Conservation (phyloP, 1,284 basidiomycete genomes). For the Apiotrichum sp. region DNA sequence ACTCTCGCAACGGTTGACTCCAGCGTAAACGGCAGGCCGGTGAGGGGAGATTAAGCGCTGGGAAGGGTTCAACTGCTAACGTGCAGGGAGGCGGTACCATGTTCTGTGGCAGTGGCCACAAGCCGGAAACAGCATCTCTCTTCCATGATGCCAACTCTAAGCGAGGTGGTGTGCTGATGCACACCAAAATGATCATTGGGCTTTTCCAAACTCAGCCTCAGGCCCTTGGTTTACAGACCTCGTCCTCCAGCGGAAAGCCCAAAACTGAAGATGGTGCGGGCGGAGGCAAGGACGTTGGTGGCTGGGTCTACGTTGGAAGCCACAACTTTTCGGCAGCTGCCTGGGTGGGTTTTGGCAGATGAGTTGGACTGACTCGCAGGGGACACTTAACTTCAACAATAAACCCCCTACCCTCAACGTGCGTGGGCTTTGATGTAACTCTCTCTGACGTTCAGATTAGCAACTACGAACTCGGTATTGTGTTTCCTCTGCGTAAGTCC, state of each 20-base stretch:
- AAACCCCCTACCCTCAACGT: conserved; percentile 25
- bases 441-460: conserved; percentile 9
- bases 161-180: conserved; percentile 44
- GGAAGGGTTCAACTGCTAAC: conserved; percentile 5
- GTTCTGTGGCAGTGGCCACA: conserved; percentile 37
- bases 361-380: conserved; percentile 21
- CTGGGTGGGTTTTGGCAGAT: conserved; percentile 25
- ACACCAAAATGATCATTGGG: conserved; percentile 44
- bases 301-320: conserved; percentile 44
- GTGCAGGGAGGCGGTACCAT: conserved; percentile 43
- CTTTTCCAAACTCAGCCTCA: conserved; percentile 29
- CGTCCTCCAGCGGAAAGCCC: conserved; percentile 20
- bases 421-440: conserved; percentile 5
- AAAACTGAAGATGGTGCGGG: conserved; percentile 24
- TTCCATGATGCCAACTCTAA: conserved; percentile 46
- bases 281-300: conserved; percentile 24
- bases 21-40: conserved; percentile 26
- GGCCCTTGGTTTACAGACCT: conserved; percentile 2
- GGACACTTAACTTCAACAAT: conserved; percentile 36
- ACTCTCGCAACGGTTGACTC: conserved; percentile 36
- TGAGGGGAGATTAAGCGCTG: conserved; percentile 23
- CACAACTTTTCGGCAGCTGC: conserved; percentile 43
- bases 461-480: conserved; percentile 46
- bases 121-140: conserved; percentile 23
- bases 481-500: conserved; percentile 41